Evolutionary conservation across 2,329 filamentous ascomycete species (phyloP), one percentile per base, ranked within the genome.

Genomic region (Akanthomyces muscarius): DNA sequence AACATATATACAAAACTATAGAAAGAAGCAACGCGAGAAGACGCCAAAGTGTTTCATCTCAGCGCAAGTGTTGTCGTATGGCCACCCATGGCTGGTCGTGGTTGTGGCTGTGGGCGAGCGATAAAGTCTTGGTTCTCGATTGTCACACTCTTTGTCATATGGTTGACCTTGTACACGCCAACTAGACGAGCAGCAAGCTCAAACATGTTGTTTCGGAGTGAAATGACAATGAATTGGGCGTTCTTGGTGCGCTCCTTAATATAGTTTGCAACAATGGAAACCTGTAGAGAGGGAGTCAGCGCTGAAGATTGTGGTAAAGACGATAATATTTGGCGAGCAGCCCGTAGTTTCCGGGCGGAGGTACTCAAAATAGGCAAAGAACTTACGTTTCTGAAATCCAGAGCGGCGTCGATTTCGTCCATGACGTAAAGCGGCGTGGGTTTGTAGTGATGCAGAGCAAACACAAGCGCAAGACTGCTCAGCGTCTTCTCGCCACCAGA

Each of bases 211-310:
- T 99, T 99, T 71, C 95, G 85, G 71, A 99, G 82, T 18, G 92
- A 97, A 73, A 99, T 99, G 72, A 99, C 95, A 70, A 99, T 95
- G 75, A 99, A 99, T 74, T 99, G 95, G 1, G 95, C 96, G 77
- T 99, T 99, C 83, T 97, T 98, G 65, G 95, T 99, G 61, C 95
- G 85, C 80, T 99, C 95, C 80, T 97, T 98, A 83, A 99, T 99
- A 76, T 99, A 99, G 71, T 92, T 95, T 64, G 95, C 95, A 52
- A 99, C 95, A 72, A 99, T 99, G 1, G 92, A 97, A 47, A 98
- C 91, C 91, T 94, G 69, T 18, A 2, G 28, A 54, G 4, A n/a
- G n/a, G 14, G 14, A 6, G 59, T 62, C 42, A 62, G 59, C 25
- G 47, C 48, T 41, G 48, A 25, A 51, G 23, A n/a, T 55, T 41